Percentiles rank a stretch among this genome's conserved stretches.
Conservation (phyloP, 768 basidiomycete species). For the Pleurotus platypus region DNA sequence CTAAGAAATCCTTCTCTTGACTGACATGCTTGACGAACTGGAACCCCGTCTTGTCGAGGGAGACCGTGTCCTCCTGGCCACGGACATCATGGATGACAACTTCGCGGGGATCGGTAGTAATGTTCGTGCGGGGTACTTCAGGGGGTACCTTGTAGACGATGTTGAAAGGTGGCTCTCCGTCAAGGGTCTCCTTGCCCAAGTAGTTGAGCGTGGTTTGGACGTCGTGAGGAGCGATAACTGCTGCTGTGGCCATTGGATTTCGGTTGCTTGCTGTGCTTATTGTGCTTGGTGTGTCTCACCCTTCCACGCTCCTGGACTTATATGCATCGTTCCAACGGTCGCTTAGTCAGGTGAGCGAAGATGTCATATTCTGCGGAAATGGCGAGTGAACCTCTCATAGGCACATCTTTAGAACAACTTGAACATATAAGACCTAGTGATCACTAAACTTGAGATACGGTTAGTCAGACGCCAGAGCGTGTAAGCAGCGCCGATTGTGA, state of each 20-base stretch:
- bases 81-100: constrained; percentile 28
- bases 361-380: too few relatives aligned
- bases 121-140: constrained; percentile 17
- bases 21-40: constrained; percentile 23
- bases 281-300: too few relatives aligned
- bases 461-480: too few relatives aligned
- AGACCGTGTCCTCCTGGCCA: constrained; percentile 26
- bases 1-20: constrained; percentile 25
- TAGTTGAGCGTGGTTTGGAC: constrained; percentile 6
- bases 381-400: too few relatives aligned
- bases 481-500: too few relatives aligned
- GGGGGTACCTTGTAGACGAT: constrained; percentile 11
- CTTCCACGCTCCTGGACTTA: too few relatives aligned
- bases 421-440: too few relatives aligned
- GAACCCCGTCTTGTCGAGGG: constrained; percentile 31
- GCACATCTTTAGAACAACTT: too few relatives aligned
- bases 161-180: constrained; percentile 13
- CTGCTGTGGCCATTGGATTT: constrained; percentile 5
- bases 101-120: constrained; percentile 12
- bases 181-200: constrained; percentile 1
- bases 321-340: too few relatives aligned
- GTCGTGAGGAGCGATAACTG: constrained; percentile 7
- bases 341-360: too few relatives aligned
- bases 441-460: too few relatives aligned
- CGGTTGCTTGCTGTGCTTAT: too few relatives aligned